These are phyloP conservation scores for Pseudodiploospora longispora DNA, from an alignment of 2,329 filamentous ascomycete genomes.

Conservation along the genomic window DNA sequence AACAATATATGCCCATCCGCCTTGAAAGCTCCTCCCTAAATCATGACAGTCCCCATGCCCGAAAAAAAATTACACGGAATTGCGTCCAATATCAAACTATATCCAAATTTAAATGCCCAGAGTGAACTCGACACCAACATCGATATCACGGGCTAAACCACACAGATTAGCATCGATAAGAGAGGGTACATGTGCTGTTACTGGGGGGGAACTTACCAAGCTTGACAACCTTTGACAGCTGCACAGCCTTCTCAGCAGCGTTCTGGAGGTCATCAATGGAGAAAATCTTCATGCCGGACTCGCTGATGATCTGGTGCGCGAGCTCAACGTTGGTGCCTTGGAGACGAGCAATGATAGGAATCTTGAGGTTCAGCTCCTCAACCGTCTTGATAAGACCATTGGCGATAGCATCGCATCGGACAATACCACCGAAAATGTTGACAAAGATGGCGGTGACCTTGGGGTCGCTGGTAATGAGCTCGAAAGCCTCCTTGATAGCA, in stretches of 20 bases:
- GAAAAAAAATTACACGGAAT: too few species aligned
- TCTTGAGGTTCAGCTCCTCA: conserved; percentile 88
- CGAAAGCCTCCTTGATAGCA: conserved; percentile 95
- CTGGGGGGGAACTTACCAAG: conserved; percentile 57
- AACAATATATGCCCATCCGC: too few species aligned
- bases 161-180: conserved; percentile 12
- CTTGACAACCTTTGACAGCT: conserved; percentile 99
- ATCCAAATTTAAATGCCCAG: conserved; percentile 68
- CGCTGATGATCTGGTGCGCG: conserved; percentile 88
- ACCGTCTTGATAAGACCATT: conserved; percentile 93
- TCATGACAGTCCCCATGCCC: too few species aligned
- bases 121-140: conserved; percentile 92
- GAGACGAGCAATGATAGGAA: conserved; percentile 91
- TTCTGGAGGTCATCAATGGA: conserved; percentile 96
- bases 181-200: background rate
- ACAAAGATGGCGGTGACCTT: conserved; percentile 99
- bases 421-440: conserved; percentile 99
- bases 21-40: too few species aligned
- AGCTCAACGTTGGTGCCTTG: conserved; percentile 98
- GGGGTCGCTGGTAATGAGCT: conserved; percentile 95
- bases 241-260: conserved; percentile 95
- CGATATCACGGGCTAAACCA: conserved; percentile 74
- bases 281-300: conserved; percentile 99
- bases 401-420: conserved; percentile 94
- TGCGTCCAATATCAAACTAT: too few species aligned